Conservation (phyloP, 768 basidiomycete genomes). For the Hemileccinum rubropunctum region DNA sequence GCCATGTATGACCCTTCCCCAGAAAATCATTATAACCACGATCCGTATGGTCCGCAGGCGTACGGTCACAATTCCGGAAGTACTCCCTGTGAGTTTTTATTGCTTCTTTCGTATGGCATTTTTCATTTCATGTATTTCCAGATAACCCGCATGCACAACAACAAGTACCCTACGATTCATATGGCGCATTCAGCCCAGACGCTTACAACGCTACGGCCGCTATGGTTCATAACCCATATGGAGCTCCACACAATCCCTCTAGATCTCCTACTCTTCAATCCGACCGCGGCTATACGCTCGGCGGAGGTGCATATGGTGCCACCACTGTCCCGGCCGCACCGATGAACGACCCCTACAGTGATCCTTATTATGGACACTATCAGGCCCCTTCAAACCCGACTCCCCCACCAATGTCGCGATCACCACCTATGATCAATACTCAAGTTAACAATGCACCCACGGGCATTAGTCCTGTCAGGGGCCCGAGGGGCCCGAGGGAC, state of each 20-base stretch:
- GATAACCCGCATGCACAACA: conserved; percentile 55
- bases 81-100: conserved; percentile 48
- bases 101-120: not conserved
- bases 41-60: conserved; percentile 29
- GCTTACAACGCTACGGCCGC: conserved; percentile 37
- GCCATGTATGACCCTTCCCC: conserved; percentile 21
- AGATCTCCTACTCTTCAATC: conserved; percentile 24
- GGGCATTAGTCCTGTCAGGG: conserved; percentile 40
- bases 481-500: conserved; percentile 39
- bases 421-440: conserved; percentile 43
- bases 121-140: conserved; percentile 25
- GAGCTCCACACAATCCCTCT: conserved; percentile 9
- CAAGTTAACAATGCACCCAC: conserved; percentile 23
- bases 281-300: conserved; percentile 55
- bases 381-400: conserved; percentile 18
- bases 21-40: conserved; percentile 22
- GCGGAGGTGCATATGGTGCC: conserved; percentile 54
- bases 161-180: conserved; percentile 52
- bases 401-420: conserved; percentile 31
- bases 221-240: conserved; percentile 14
- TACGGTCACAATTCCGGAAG: conserved; percentile 57
- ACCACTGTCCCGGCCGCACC: conserved; percentile 43
- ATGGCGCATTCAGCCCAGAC: conserved; percentile 38
- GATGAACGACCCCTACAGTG: conserved; percentile 27
- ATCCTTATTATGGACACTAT: conserved; percentile 29